Percentiles rank a stretch among this genome's conserved stretches.
Evolutionary conservation across 306 rosid genomes (phyloP).

Genomic region (Prunus dulcis): DNA sequence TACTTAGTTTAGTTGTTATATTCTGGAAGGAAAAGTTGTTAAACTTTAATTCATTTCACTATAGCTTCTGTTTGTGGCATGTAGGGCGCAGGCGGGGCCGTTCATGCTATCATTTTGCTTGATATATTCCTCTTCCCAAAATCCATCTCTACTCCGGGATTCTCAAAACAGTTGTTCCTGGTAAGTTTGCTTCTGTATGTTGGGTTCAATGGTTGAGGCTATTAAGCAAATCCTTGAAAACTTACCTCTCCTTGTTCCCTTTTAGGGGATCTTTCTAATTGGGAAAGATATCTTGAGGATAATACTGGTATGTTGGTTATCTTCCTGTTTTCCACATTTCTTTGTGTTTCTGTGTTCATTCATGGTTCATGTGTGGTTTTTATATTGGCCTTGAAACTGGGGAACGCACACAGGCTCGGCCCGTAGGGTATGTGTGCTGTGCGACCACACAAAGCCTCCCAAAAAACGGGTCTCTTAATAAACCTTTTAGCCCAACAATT

Average conservation of each 20-base stretch:
- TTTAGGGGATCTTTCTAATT: constrained; percentile 66
- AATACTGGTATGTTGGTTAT: constrained; percentile 46
- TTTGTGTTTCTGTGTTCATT: neutral
- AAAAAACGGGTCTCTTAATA: too few species aligned
- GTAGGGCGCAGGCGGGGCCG: constrained; percentile 93
- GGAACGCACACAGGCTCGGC: too few species aligned
- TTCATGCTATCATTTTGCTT: constrained; percentile 75
- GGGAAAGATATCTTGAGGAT: constrained; percentile 65
- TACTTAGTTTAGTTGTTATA: neutral
- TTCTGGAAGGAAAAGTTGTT: neutral
- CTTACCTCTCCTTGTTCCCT: constrained; percentile 26
- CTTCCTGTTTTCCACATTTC: neutral
- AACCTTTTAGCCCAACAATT: too few species aligned
- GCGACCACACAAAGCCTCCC: too few species aligned
- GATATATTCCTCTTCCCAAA: constrained; percentile 77
- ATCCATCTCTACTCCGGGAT: constrained; percentile 51
- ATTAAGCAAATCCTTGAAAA: constrained; percentile 24
- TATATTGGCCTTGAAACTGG: neutral
- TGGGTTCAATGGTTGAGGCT: constrained; percentile 12
- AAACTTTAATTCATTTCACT: constrained; percentile 23
- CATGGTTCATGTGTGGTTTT: neutral
- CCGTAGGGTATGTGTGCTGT: too few species aligned
- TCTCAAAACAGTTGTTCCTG: constrained; percentile 73
- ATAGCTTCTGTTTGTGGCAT: constrained; percentile 25
- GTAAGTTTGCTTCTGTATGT: constrained; percentile 40